A percentile compares a stretch with the other conserved stretches of the same genome.
Conservation (phyloP, 805 yeast species). For the Brettanomyces anomalus region DNA sequence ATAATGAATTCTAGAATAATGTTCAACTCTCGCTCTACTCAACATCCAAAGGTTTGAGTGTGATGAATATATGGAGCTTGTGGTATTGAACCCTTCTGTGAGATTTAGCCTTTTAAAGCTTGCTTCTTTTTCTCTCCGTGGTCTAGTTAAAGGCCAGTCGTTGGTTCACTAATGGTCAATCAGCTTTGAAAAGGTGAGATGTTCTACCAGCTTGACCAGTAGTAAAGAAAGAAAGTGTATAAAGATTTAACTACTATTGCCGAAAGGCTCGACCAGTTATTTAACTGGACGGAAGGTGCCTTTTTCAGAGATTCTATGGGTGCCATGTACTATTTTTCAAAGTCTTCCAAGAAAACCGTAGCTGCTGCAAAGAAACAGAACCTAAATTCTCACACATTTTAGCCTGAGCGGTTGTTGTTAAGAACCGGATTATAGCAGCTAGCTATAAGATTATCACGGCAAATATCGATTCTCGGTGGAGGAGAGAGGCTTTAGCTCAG, state of each 20-base stretch:
- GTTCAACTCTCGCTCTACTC: conserved; percentile 91
- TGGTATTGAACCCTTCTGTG: conserved; percentile 69
- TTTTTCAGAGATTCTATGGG: conserved; percentile 88
- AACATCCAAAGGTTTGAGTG: conserved; percentile 95
- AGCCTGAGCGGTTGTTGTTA: conserved; percentile 77
- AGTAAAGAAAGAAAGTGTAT: conserved; percentile 57
- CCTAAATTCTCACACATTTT: conserved; percentile 73
- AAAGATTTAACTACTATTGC: conserved; percentile 59
- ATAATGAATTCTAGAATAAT: conserved; percentile 46
- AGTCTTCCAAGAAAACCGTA: conserved; percentile 57
- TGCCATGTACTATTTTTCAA: conserved; percentile 96
- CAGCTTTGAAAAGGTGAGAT: conserved; percentile 79
- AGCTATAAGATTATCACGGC: too few relatives aligned
- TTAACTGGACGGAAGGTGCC: conserved; percentile 71
- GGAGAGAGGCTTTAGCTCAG: too few relatives aligned
- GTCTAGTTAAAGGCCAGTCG: conserved; percentile 93
- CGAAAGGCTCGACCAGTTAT: conserved; percentile 54
- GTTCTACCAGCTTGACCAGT: conserved; percentile 56
- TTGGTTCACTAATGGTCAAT: conserved; percentile 86
- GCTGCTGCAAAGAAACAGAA: conserved; percentile 48
- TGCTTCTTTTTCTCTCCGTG: conserved; percentile 86
- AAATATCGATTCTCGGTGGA: too few relatives aligned
- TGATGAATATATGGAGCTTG: conserved; percentile 96
- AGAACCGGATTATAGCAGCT: too few relatives aligned
- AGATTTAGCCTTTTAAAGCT: conserved; percentile 67